phyloP scores from a whole-genome alignment of 805 yeast genomes.

The Pichia rugopelliculosa region DNA sequence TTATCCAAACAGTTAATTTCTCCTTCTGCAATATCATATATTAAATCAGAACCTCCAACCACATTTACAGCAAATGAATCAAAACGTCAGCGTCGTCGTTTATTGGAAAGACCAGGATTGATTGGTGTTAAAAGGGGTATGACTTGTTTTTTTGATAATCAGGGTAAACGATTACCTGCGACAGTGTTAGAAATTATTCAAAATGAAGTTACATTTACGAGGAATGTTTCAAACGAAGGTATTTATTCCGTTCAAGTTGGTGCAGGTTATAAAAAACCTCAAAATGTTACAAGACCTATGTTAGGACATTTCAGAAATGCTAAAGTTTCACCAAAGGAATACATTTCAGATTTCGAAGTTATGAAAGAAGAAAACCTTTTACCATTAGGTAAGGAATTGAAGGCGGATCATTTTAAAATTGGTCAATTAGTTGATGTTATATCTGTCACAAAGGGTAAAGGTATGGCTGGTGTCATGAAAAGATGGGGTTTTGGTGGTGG shows the following conservation, averaged over 20 bases:
- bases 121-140: conserved; percentile 83
- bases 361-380: conserved; percentile 56
- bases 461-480: conserved; percentile 97
- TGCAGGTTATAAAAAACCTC: conserved; percentile 54
- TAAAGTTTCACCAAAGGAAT: conserved; percentile 73
- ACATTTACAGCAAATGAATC: conserved; percentile 61
- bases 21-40: conserved; percentile 43
- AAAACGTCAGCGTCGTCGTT: conserved; percentile 63
- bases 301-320: conserved; percentile 77
- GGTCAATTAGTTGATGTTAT: conserved; percentile 83
- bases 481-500: conserved; percentile 86
- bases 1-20: conserved; percentile 36
- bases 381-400: conserved; percentile 69
- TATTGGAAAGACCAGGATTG: conserved; percentile 75
- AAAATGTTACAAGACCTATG: conserved; percentile 55
- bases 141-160: conserved; percentile 71
- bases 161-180: conserved; percentile 68
- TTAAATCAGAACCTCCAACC: conserved; percentile 40
- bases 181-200: conserved; percentile 84
- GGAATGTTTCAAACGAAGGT: conserved; percentile 67
- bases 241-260: conserved; percentile 85
- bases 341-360: conserved; percentile 73
- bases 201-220: conserved; percentile 74
- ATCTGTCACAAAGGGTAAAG: conserved; percentile 85
- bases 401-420: conserved; percentile 73